Conservation (phyloP, 129 eudicot genomes). For the Flaveria bidentis region DNA sequence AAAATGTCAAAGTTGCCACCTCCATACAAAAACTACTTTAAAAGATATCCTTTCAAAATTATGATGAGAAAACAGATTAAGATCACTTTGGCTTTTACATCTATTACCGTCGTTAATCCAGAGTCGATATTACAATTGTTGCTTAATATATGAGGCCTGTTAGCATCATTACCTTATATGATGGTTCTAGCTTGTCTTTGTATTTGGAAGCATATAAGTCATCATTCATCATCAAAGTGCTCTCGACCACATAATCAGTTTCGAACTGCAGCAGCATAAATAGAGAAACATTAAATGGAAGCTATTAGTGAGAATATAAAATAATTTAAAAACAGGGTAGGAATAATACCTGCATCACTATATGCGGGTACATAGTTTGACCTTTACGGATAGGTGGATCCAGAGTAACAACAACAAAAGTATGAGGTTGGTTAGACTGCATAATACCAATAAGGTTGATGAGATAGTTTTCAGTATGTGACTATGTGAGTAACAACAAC, state of each 20-base stretch:
- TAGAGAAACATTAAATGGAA: neutral
- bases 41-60: neutral
- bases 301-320: neutral
- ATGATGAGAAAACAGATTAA: neutral
- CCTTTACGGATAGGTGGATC: conserved; percentile 99
- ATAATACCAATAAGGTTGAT: conserved; percentile 9
- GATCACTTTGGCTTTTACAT: neutral
- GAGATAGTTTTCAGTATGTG: neutral
- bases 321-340: neutral
- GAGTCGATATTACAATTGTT: conserved; percentile 12
- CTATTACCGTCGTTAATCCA: neutral
- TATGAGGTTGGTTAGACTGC: conserved; percentile 96
- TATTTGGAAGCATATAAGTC: conserved; percentile 72
- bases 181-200: conserved; percentile 73
- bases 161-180: conserved; percentile 60
- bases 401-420: conserved; percentile 86
- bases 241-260: conserved; percentile 81
- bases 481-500: conserved; percentile 61
- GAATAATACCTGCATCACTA: conserved; percentile 83
- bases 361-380: conserved; percentile 95
- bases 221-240: conserved; percentile 59
- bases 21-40: no score
- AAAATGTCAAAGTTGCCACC: no score
- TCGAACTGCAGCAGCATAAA: conserved; percentile 62
- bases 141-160: neutral